Conservation (phyloP, 108 stramenopile species). For the Cyclostephanos invisitatus region DNA sequence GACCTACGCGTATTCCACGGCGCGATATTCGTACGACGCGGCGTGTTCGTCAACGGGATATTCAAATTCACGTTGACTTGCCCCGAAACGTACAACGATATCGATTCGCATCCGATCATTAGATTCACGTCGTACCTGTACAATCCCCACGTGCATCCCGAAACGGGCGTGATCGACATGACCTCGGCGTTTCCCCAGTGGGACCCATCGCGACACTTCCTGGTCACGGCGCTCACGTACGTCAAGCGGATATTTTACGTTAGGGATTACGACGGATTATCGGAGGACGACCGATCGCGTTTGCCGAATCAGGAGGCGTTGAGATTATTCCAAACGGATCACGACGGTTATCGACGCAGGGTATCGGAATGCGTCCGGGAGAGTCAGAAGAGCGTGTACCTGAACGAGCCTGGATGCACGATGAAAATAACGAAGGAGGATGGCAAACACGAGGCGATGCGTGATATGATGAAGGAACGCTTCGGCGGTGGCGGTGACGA, state of each 20-base stretch:
- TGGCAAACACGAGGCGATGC: conserved; percentile 64
- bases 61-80: conserved; percentile 91
- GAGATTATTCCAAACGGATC: conserved; percentile 56
- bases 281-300: conserved; percentile 28
- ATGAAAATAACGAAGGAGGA: conserved; percentile 73
- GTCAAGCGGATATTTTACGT: conserved; percentile 96
- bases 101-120: conserved; percentile 79
- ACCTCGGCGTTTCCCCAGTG: conserved; percentile 77
- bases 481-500: conserved; percentile 52
- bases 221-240: conserved; percentile 94
- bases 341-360: conserved; percentile 60
- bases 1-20: conserved; percentile 87
- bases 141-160: conserved; percentile 87
- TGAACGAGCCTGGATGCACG: conserved; percentile 70
- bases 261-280: conserved; percentile 73
- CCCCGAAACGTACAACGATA: conserved; percentile 88
- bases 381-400: conserved; percentile 77
- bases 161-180: conserved; percentile 86
- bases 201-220: conserved; percentile 87
- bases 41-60: conserved; percentile 88
- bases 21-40: conserved; percentile 92
- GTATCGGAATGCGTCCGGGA: conserved; percentile 76
- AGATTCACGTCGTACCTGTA: conserved; percentile 82
- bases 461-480: conserved; percentile 68
- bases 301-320: conserved; percentile 69